phyloP scores from a whole-genome alignment of 2,329 filamentous ascomycete genomes.

The Paramyrothecium roridum region DNA sequence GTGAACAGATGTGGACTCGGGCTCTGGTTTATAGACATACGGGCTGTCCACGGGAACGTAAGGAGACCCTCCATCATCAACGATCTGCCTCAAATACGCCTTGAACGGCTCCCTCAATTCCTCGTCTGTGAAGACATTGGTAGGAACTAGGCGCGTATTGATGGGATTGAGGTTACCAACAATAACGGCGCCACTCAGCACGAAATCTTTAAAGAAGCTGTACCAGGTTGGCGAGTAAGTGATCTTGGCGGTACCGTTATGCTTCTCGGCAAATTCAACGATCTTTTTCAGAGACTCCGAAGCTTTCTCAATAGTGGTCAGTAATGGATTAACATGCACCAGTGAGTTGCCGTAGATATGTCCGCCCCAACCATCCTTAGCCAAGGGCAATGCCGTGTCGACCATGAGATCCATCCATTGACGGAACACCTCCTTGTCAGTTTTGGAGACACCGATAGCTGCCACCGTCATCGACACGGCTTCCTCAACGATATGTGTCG shows the following conservation, averaged over 20 bases:
- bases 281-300: constrained; percentile 11
- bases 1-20: constrained; percentile 5
- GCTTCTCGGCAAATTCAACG: constrained; percentile 8
- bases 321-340: constrained; percentile 36
- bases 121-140: background rate
- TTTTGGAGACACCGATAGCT: constrained; percentile 10
- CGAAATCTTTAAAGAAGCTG: constrained; percentile 8
- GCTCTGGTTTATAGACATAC: constrained; percentile 3
- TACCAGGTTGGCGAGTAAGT: constrained; percentile 6
- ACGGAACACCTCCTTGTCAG: background rate
- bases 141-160: constrained; percentile 8
- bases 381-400: constrained; percentile 10
- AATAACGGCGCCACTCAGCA: constrained; percentile 5
- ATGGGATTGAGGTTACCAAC: constrained; percentile 10
- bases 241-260: constrained; percentile 4
- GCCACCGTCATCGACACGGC: constrained; percentile 21
- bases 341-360: constrained; percentile 13
- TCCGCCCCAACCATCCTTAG: constrained; percentile 12
- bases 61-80: constrained; percentile 5
- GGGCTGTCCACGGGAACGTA: constrained; percentile 10
- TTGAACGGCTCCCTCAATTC: constrained; percentile 1
- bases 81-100: constrained; percentile 4
- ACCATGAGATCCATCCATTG: constrained; percentile 7
- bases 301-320: constrained; percentile 18
- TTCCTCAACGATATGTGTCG: background rate